Evolutionary conservation across 1,139 yeast genomes (phyloP).

Genomic region (Kodamaea derodonti): DNA sequence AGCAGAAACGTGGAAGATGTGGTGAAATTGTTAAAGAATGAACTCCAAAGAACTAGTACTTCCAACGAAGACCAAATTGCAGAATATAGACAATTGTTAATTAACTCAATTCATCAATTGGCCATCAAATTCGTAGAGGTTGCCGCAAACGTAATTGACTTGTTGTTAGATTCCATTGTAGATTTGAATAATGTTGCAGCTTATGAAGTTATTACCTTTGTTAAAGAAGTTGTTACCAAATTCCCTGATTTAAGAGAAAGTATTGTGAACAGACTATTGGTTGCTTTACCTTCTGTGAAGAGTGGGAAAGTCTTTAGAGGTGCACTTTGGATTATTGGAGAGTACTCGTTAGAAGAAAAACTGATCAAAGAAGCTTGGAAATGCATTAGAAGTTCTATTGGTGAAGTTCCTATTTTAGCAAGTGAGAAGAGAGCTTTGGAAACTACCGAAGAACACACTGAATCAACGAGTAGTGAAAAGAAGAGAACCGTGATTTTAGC

Average conservation of each 20-base stretch:
- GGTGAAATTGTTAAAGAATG: constrained; percentile 86
- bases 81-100: constrained; percentile 86
- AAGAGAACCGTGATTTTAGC: constrained; percentile 85
- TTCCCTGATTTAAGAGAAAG: constrained; percentile 76
- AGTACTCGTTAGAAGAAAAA: constrained; percentile 69
- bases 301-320: constrained; percentile 93
- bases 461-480: constrained; percentile 23
- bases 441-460: constrained; percentile 27
- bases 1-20: constrained; percentile 94
- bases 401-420: constrained; percentile 86
- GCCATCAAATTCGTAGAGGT: constrained; percentile 89
- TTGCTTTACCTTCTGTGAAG: constrained; percentile 62
- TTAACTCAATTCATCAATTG: constrained; percentile 83
- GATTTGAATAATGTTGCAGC: constrained; percentile 87
- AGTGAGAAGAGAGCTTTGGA: constrained; percentile 56
- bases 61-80: constrained; percentile 71
- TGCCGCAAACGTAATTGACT: constrained; percentile 86
- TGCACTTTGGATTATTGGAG: constrained; percentile 94
- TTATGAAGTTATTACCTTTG: constrained; percentile 80
- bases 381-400: constrained; percentile 75
- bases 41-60: constrained; percentile 67
- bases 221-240: constrained; percentile 90
- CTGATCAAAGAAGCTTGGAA: constrained; percentile 87
- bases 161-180: constrained; percentile 79
- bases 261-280: constrained; percentile 62